Percentiles rank a stretch among this genome's conserved stretches.
phyloP scores from a whole-genome alignment of 441 rosid genomes.

The Sinapis alba region DNA sequence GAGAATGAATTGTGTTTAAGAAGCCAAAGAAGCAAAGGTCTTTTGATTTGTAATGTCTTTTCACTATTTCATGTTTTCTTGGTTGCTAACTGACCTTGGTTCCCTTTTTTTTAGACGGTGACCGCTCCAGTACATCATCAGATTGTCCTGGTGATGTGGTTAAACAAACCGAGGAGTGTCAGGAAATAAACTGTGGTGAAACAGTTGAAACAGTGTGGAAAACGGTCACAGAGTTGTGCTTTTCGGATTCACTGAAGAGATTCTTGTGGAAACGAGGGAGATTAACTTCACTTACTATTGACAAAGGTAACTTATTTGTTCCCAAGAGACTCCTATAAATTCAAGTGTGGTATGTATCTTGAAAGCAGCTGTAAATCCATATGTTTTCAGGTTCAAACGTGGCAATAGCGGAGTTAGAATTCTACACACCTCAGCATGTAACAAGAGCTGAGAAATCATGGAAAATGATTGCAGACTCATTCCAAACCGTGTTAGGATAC shows the following conservation, averaged over 20 bases:
- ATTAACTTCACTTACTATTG: conserved; percentile 66
- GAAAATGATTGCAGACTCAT: conserved; percentile 85
- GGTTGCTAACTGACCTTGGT: conserved; percentile 24
- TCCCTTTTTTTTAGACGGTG: conserved; percentile 31
- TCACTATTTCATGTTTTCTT: neutral
- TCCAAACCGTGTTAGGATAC: conserved; percentile 74
- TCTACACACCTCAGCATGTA: conserved; percentile 58
- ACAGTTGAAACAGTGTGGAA: conserved; percentile 77
- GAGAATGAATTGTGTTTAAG: conserved; percentile 49
- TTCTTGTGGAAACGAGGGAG: conserved; percentile 78
- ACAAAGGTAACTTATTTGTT: conserved; percentile 54
- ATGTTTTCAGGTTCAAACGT: conserved; percentile 48
- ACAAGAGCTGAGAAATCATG: conserved; percentile 91
- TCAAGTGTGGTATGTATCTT: neutral
- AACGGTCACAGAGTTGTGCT: conserved; percentile 64
- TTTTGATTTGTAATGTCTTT: neutral
- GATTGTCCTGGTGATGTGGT: conserved; percentile 51
- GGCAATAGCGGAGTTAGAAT: conserved; percentile 81
- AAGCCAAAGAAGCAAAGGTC: conserved; percentile 57
- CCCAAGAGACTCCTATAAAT: neutral
- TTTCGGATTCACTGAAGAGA: conserved; percentile 69
- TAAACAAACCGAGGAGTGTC: conserved; percentile 41
- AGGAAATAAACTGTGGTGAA: conserved; percentile 45
- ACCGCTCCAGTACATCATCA: conserved; percentile 54
- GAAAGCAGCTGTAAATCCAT: neutral